Percentiles rank a stretch among this genome's conserved stretches.
Evolutionary conservation across 2,329 filamentous ascomycete species (phyloP).

Genomic region (Aspergillus calidoustus): DNA sequence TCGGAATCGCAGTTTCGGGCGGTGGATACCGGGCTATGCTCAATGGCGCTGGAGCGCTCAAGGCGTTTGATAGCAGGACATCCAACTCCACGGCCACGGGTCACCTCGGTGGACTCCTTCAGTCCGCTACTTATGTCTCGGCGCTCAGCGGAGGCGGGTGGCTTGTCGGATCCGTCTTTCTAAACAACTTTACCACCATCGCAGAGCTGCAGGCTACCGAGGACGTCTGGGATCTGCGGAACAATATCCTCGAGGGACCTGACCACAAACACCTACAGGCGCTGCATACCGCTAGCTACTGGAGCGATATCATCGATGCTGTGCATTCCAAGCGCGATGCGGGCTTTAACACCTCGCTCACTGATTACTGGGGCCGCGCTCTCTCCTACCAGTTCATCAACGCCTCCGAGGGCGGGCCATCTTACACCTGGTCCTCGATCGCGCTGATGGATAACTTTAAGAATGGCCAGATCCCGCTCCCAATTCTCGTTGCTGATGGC

Average conservation of each 20-base stretch:
- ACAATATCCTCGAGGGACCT: slow-evolving; percentile 55
- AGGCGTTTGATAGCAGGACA: slow-evolving; percentile 78
- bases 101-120: slow-evolving; percentile 78
- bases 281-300: slow-evolving; percentile 64
- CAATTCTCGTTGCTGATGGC: slow-evolving; percentile 70
- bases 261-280: slow-evolving; percentile 44
- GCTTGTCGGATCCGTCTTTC: slow-evolving; percentile 79
- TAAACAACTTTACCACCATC: slow-evolving; percentile 77
- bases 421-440: slow-evolving; percentile 81
- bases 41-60: slow-evolving; percentile 78
- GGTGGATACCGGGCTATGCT: slow-evolving; percentile 87
- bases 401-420: slow-evolving; percentile 71
- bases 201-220: slow-evolving; percentile 25
- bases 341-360: neutral
- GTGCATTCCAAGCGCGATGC: slow-evolving; percentile 49
- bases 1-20: slow-evolving; percentile 78
- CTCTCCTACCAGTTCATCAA: slow-evolving; percentile 82
- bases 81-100: slow-evolving; percentile 63
- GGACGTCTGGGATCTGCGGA: slow-evolving; percentile 36
- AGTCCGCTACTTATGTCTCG: slow-evolving; percentile 78
- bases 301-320: slow-evolving; percentile 59
- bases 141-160: slow-evolving; percentile 83
- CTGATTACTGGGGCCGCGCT: slow-evolving; percentile 62
- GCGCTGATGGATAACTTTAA: slow-evolving; percentile 63
- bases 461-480: slow-evolving; percentile 67